Evolutionary conservation across 139 green algal genomes (phyloP).

Genomic region (Chlamydomonas eustigma): DNA sequence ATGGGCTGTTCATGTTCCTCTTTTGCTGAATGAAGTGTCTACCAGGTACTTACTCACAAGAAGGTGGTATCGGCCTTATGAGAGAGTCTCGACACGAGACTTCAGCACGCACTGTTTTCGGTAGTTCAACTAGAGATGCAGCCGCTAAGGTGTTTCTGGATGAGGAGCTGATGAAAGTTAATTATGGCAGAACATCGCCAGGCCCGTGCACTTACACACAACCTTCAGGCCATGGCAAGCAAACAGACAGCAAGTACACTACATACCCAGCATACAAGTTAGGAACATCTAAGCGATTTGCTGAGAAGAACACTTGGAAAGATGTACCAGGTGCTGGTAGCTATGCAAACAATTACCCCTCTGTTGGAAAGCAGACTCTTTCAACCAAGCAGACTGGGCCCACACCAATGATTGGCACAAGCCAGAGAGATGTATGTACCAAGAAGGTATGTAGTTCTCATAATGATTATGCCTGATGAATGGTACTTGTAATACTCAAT

Average conservation of each 20-base stretch:
- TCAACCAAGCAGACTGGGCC: conserved; percentile 54
- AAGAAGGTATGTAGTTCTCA: conserved; percentile 47
- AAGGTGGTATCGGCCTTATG: conserved; percentile 41
- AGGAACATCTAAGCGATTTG: conserved; percentile 38
- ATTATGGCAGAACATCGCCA: conserved; percentile 30
- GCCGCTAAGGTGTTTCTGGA: conserved; percentile 55
- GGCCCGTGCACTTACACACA: conserved; percentile 46
- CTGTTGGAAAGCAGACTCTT: conserved; percentile 47
- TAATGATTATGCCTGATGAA: too few relatives aligned
- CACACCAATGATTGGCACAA: conserved; percentile 45
- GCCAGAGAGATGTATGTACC: conserved; percentile 36
- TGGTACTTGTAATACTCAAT: background rate
- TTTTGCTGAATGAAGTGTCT: background rate
- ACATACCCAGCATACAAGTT: conserved; percentile 25
- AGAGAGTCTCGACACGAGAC: conserved; percentile 46
- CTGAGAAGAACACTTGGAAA: conserved; percentile 12
- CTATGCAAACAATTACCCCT: conserved; percentile 36
- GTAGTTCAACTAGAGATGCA: conserved; percentile 42
- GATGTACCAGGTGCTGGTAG: conserved; percentile 50
- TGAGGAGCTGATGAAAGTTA: conserved; percentile 57
- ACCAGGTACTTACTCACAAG: conserved; percentile 36
- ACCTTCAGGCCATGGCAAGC: conserved; percentile 34
- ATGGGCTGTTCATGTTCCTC: too few relatives aligned
- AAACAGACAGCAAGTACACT: conserved; percentile 36
- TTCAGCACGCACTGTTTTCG: conserved; percentile 46